Percentiles rank a stretch among this genome's conserved stretches.
Conservation (phyloP, 2,329 filamentous ascomycete genomes). For the Neospermospora avenae region DNA sequence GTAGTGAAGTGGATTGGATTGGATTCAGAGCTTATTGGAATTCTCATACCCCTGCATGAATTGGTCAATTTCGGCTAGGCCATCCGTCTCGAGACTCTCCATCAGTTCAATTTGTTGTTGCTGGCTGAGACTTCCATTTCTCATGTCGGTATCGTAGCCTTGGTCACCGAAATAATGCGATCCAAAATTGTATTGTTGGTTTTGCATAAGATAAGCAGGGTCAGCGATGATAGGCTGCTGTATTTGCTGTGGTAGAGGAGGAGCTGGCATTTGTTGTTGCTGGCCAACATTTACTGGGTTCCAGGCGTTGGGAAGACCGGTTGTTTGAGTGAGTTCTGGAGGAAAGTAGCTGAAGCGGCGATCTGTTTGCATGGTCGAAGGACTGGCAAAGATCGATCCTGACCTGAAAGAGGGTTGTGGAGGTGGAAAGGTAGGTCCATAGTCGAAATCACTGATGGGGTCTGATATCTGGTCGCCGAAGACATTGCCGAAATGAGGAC, state of each 20-base stretch:
- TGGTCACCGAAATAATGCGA: slow-evolving; percentile 39
- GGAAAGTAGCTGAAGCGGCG: slow-evolving; percentile 63
- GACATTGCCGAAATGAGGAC: slow-evolving; percentile 55
- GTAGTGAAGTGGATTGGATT: background rate
- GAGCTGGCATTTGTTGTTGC: slow-evolving; percentile 13
- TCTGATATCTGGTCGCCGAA: slow-evolving; percentile 56
- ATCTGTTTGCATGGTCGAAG: slow-evolving; percentile 49
- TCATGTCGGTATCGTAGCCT: slow-evolving; percentile 45
- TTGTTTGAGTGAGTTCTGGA: slow-evolving; percentile 44
- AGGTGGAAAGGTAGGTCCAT: slow-evolving; percentile 21
- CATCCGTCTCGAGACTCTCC: slow-evolving; percentile 71
- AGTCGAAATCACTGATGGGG: slow-evolving; percentile 34
- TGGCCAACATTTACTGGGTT: slow-evolving; percentile 23
- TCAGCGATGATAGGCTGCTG: slow-evolving; percentile 25
- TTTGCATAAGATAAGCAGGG: slow-evolving; percentile 31
- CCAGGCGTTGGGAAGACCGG: slow-evolving; percentile 31
- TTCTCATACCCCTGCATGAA: slow-evolving; percentile 43
- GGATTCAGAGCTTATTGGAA: slow-evolving; percentile 26
- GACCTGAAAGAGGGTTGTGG: slow-evolving; percentile 56
- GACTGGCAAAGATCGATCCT: slow-evolving; percentile 63
- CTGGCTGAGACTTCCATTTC: slow-evolving; percentile 68
- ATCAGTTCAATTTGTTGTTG: slow-evolving; percentile 82
- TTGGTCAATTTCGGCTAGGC: slow-evolving; percentile 58
- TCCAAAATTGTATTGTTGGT: slow-evolving; percentile 30
- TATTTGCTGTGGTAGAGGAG: slow-evolving; percentile 12